Evolutionary conservation across 2,329 filamentous ascomycete genomes (phyloP), one percentile per base, ranked within the genome.

Genomic region (Hypomyces perniciosus): DNA sequence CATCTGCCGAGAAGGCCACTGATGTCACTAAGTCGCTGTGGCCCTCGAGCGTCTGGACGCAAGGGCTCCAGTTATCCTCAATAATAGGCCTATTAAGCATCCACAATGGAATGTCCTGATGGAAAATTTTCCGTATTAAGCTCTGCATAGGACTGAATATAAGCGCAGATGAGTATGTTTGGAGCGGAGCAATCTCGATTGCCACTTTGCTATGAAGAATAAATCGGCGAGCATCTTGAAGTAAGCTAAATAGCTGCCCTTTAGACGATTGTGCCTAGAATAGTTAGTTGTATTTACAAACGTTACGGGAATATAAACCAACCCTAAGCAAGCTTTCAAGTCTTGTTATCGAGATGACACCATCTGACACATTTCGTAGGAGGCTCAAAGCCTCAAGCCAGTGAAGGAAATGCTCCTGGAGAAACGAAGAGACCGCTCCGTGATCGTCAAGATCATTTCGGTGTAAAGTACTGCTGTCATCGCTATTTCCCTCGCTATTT

Each of bases 151-250:
- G 69, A 41, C 60, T 63, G 51, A 71, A 71, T 42, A 61, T 54
- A 12, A 61, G 64, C 3, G 55, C 66, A 20, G 57, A 66, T 29
- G 51, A 57, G 51, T 72, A 72, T 9, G 58, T 44, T 54, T 72
- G 67, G 2, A 63, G 56, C 31, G 67, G 60, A 13, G 56, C 44
- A 2, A 51, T 56, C 39, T 65, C 54, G 35, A 70, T 63, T 13
- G 57, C 34, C 42, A 35, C 33, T 59, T 58, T 60, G 49, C 54
- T 46, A 53, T 51, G 46, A 7, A 56, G 46, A 37, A 63, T 54
- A 57, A 65, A 69, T 52, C 64, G 62, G n/a, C 52, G 56, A 9
- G 60, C 52, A 44, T 72, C 64, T 31, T 48, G 59, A 44, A 65
- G 12, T 8, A 64, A 58, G 1, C 7, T 26, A 10, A 30, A 27